Evolutionary conservation across 2,329 filamentous ascomycete genomes (phyloP).

Genomic region (Colletotrichum spaethianum): DNA sequence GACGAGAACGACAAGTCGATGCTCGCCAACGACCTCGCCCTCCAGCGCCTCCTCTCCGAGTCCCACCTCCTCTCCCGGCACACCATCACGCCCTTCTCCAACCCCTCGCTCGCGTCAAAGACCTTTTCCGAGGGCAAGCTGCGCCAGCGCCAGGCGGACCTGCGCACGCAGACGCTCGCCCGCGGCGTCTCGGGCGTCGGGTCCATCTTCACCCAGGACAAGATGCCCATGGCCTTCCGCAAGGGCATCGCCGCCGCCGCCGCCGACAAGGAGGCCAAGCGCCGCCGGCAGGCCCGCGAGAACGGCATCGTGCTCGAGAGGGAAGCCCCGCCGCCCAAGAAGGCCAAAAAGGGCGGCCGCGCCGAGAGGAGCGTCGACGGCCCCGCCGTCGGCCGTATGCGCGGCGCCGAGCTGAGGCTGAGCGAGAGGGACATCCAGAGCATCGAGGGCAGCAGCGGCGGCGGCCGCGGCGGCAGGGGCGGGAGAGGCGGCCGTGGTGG

Average conservation of each 20-base stretch:
- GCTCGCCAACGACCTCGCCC: conserved; percentile 90
- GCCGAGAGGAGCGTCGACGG: conserved; percentile 76
- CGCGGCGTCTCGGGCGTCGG: conserved; percentile 23
- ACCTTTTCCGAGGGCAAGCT: conserved; percentile 75
- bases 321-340: conserved; percentile 48
- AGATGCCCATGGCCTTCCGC: conserved; percentile 90
- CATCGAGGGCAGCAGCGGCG: conserved; percentile 70
- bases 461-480: conserved; percentile 47
- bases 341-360: conserved; percentile 57
- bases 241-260: conserved; percentile 86
- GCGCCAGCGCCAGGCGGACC: conserved; percentile 84
- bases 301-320: conserved; percentile 91
- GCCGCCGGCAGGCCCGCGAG: conserved; percentile 86
- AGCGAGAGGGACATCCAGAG: conserved; percentile 82
- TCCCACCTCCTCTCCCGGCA: conserved; percentile 81
- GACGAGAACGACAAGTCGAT: conserved; percentile 76
- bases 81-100: conserved; percentile 58
- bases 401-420: conserved; percentile 82
- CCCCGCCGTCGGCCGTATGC: conserved; percentile 85
- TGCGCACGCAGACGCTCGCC: conserved; percentile 82
- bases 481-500: conserved; percentile 50
- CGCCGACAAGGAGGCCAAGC: conserved; percentile 74
- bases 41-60: conserved; percentile 91
- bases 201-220: conserved; percentile 82
- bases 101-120: conserved; percentile 55